These are phyloP conservation scores for Colletotrichum chrysophilum DNA, from an alignment of 2,329 filamentous ascomycete species.

Conservation along the genomic window DNA sequence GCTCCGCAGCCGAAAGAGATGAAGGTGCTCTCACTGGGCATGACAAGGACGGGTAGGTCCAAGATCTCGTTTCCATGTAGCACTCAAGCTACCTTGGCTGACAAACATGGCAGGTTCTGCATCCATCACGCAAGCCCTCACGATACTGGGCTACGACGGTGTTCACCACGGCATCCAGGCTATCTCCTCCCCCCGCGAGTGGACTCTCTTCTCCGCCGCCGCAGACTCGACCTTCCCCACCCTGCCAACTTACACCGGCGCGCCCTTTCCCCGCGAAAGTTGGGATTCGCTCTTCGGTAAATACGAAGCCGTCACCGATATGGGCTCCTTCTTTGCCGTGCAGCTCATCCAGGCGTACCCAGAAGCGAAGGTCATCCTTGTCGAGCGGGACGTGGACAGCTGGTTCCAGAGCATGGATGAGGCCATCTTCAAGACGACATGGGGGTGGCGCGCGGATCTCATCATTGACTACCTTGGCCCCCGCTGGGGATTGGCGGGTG, in stretches of 20 bases:
- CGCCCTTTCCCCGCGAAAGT: slow-evolving; percentile 19
- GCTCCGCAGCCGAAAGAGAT: slow-evolving; percentile 23
- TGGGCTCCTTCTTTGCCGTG: slow-evolving; percentile 68
- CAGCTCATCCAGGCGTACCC: slow-evolving; percentile 76
- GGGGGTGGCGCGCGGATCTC: slow-evolving; percentile 24
- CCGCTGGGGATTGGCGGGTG: slow-evolving; percentile 34
- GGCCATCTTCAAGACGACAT: slow-evolving; percentile 29
- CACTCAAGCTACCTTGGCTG: background rate
- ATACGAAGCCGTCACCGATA: slow-evolving; percentile 35
- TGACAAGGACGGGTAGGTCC: slow-evolving; percentile 32
- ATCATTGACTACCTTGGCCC: slow-evolving; percentile 30
- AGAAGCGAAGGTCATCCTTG: slow-evolving; percentile 72
- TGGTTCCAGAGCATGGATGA: slow-evolving; percentile 3
- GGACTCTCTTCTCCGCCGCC: slow-evolving; percentile 29
- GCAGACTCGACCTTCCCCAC: slow-evolving; percentile 32
- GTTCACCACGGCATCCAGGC: slow-evolving; percentile 35
- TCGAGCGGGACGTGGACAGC: slow-evolving; percentile 20
- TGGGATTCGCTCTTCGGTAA: slow-evolving; percentile 30
- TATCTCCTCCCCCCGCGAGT: slow-evolving; percentile 27
- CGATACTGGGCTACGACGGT: slow-evolving; percentile 34
- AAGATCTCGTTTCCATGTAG: background rate
- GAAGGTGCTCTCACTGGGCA: slow-evolving; percentile 34
- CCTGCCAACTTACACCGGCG: slow-evolving; percentile 24
- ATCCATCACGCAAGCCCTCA: slow-evolving; percentile 37
- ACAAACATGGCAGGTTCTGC: slow-evolving; percentile 21